Base-by-base conservation (phyloP, 768 basidiomycete species). In the Rhodotorula kratochvilovae region DNA sequence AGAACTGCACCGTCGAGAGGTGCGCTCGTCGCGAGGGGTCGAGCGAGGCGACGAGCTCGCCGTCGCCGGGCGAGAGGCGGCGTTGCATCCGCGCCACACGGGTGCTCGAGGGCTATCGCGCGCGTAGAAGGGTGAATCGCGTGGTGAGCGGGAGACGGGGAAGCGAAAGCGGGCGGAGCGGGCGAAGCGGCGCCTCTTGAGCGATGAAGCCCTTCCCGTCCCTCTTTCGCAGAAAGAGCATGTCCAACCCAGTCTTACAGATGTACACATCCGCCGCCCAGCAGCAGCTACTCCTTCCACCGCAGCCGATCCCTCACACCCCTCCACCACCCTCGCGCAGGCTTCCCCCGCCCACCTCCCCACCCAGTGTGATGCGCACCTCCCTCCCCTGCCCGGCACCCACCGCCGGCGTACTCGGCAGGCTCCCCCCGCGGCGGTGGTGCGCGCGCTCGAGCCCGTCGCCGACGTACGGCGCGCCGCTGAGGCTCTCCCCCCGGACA, bases 1-100 rank as follows among this genome's bases (percentile, higher is more conserved):
- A 53, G 69, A 67, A 75, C 63, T 65, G 35, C n/a, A 77, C 29
- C 5, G 43, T 45, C 21, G 50, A 33, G 67, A 77, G 66, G 36
- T 10, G 35, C 8, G 67, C 66, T 0, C 46, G 50, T 1, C 35
- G 12, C 2, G 33, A 50, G 2, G 31, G 23, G 36, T 64, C 58
- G 39, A 31, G 16, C 29, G 71, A 29, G 29, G 27, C 42, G 5
- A n/a, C 31, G 33, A 72, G 61, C 27, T 56, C 0, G n/a, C 71
- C 71, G 59, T 72, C 66, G 42, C 71, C 71, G 13, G 71, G 63
- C 23, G 67, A 56, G 7, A 72, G 63, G 13, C 66, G 53, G 16
- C 12, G 36, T 35, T 50, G 13, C 66, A 61, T 66, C 16, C 35
- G 25, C 16, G 13, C 12, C 7, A 17, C 21, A 5, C 2, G 19